Percentiles rank a stretch among this genome's conserved stretches.
phyloP scores from a whole-genome alignment of 345 rosid species.

The Viola odorata region DNA sequence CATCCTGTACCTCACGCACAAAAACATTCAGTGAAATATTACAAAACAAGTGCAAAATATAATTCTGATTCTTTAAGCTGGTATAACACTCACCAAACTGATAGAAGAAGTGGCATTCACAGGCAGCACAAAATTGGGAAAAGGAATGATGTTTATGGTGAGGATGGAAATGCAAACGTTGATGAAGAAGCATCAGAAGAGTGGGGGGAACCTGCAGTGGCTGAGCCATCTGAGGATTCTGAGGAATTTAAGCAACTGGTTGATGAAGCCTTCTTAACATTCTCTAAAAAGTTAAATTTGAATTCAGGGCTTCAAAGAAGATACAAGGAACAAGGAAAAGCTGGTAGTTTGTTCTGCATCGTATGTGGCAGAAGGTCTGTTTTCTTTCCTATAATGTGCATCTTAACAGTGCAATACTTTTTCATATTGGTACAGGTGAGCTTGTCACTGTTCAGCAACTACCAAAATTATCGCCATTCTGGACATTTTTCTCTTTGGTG shows the following conservation, averaged over 20 bases:
- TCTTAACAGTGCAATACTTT: slow-evolving; percentile 19
- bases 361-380: slow-evolving; percentile 68
- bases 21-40: slow-evolving; percentile 29
- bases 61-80: slow-evolving; percentile 26
- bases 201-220: slow-evolving; percentile 21
- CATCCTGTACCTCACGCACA: slow-evolving; percentile 27
- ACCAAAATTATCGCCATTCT: too few relatives aligned
- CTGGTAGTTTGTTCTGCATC: slow-evolving; percentile 67
- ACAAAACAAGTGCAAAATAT: slow-evolving; percentile 31
- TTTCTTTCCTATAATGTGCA: slow-evolving; percentile 28
- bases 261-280: slow-evolving; percentile 46
- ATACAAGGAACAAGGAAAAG: slow-evolving; percentile 63
- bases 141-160: slow-evolving; percentile 37
- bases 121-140: slow-evolving; percentile 40
- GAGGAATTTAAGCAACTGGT: slow-evolving; percentile 54
- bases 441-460: too few relatives aligned
- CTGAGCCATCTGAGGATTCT: slow-evolving; percentile 43
- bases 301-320: slow-evolving; percentile 43
- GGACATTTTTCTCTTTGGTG: too few relatives aligned
- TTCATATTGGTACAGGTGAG: slow-evolving; percentile 7
- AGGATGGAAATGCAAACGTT: slow-evolving; percentile 23
- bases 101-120: slow-evolving; percentile 30
- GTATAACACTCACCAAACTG: slow-evolving; percentile 30
- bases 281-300: slow-evolving; percentile 44
- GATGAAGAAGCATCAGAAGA: slow-evolving; percentile 32